Conservation (phyloP, 169 alveolate genomes). For the Babesia divergens region DNA sequence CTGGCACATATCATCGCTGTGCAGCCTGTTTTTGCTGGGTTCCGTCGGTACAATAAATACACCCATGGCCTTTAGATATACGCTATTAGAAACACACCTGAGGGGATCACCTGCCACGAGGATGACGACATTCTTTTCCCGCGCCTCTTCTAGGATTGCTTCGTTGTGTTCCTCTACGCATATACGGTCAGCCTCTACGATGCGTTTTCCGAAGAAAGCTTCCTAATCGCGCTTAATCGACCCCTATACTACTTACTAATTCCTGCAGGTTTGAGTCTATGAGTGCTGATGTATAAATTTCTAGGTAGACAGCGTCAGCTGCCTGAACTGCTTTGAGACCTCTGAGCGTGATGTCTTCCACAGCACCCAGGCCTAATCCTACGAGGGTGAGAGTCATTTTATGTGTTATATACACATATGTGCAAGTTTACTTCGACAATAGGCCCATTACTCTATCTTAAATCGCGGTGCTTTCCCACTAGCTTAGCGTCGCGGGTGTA, state of each 20-base stretch:
- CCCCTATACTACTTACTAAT: slow-evolving; percentile 56
- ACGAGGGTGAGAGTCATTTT: slow-evolving; percentile 89
- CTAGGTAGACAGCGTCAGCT: slow-evolving; percentile 86
- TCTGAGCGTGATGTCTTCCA: slow-evolving; percentile 88
- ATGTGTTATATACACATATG: neutral
- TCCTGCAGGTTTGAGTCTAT: slow-evolving; percentile 72
- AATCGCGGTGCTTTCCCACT: neutral
- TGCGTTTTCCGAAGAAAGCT: slow-evolving; percentile 76
- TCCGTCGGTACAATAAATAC: too few species aligned
- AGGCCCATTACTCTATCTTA: neutral
- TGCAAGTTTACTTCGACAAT: neutral
- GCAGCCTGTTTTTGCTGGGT: too few species aligned
- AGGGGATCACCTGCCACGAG: slow-evolving; percentile 95
- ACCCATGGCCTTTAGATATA: too few species aligned
- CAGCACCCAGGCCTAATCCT: slow-evolving; percentile 93
- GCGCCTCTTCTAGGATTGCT: slow-evolving; percentile 85
- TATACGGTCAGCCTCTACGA: slow-evolving; percentile 91
- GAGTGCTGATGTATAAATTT: slow-evolving; percentile 91
- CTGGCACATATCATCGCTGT: too few species aligned
- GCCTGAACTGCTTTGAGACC: slow-evolving; percentile 86
- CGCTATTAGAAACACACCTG: too few species aligned
- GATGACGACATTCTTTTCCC: slow-evolving; percentile 80
- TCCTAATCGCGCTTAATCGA: slow-evolving; percentile 24
- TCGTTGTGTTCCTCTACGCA: slow-evolving; percentile 90
- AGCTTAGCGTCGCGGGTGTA: too few species aligned